A percentile compares a stretch with the other conserved stretches of the same genome.
Evolutionary conservation across 768 basidiomycete genomes (phyloP).

Genomic region (Podaxis rugospora): DNA sequence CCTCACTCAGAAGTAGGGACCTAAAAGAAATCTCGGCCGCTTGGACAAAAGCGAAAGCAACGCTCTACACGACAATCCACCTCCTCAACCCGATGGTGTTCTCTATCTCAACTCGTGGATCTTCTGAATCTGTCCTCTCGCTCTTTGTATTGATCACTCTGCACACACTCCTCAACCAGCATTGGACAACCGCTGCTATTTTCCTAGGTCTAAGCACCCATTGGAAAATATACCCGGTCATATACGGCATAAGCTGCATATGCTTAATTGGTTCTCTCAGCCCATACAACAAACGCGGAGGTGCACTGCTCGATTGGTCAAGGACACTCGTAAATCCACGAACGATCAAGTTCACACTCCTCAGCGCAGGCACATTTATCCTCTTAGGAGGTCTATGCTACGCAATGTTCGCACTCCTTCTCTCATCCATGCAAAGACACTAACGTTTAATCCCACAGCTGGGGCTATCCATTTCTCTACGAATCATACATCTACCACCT

Average conservation of each 20-base stretch:
- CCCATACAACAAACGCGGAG: slow-evolving; percentile 13
- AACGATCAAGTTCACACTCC: slow-evolving; percentile 58
- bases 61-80: slow-evolving; percentile 64
- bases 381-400: slow-evolving; percentile 64
- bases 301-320: slow-evolving; percentile 22
- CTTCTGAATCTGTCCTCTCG: slow-evolving; percentile 86
- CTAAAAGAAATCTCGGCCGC: slow-evolving; percentile 3
- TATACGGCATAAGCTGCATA: slow-evolving; percentile 82
- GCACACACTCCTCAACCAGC: slow-evolving; percentile 49
- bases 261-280: slow-evolving; percentile 38
- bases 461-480: slow-evolving; percentile 90
- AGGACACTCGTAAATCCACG: slow-evolving; percentile 41
- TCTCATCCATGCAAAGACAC: background rate
- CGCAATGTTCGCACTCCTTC: slow-evolving; percentile 32
- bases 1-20: slow-evolving; percentile 2
- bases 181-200: slow-evolving; percentile 65
- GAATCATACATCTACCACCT: slow-evolving; percentile 94
- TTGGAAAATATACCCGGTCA: slow-evolving; percentile 96
- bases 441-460: slow-evolving; percentile 43
- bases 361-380: slow-evolving; percentile 69
- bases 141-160: slow-evolving; percentile 73
- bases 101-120: slow-evolving; percentile 95
- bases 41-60: slow-evolving; percentile 32
- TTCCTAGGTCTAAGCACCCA: slow-evolving; percentile 81
- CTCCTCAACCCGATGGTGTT: slow-evolving; percentile 93